Base-by-base conservation (phyloP, 371 early-diverging fungal genomes). In the Catenaria anguillulae region DNA sequence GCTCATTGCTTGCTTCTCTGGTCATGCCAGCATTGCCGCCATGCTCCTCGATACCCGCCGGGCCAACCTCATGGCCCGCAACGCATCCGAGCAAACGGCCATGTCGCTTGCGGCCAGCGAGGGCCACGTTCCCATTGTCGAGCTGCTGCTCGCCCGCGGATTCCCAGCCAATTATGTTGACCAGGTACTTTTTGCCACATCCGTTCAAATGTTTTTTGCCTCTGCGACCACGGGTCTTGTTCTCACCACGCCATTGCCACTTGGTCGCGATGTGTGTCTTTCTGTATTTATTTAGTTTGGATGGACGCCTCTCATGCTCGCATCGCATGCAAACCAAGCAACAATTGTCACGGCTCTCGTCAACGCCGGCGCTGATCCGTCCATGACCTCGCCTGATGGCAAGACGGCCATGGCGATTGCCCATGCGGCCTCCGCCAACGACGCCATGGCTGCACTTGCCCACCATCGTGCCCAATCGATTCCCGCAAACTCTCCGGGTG, bases 261-360 rank as follows among this genome's bases (percentile, higher is more conserved):
- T n/a, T n/a, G n/a, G n/a, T n/a, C n/a, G n/a, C n/a, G n/a, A n/a
- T n/a, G n/a, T n/a, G n/a, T n/a, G n/a, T n/a, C n/a, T n/a, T n/a
- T n/a, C n/a, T n/a, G n/a, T n/a, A n/a, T n/a, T n/a, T n/a, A n/a
- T n/a, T n/a, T 13, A 55, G 55, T 55, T 34, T 29, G 55, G 55
- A 4, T 55, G 55, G 55, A 55, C 55, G 12, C 55, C 55, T 3
- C 36, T 55, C 34, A 55, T 55, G 55, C 55, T 55, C 34, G 55
- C 55, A 23, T 4, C 55, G 33, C 55, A 55, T 23, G 55, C 55
- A 10, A 19, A 36, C 55, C 4, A 36, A 21, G 19, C 55, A 15
- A 4, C 6, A 2, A 19, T 33, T 4, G 29, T 55, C 10, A 23
- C 33, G 10, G 19, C 36, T 4, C 36, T 55, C 17, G 29, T 55